Evolutionary conservation across 139 green algal species (phyloP).

Genomic region (Chlorella sp.): DNA sequence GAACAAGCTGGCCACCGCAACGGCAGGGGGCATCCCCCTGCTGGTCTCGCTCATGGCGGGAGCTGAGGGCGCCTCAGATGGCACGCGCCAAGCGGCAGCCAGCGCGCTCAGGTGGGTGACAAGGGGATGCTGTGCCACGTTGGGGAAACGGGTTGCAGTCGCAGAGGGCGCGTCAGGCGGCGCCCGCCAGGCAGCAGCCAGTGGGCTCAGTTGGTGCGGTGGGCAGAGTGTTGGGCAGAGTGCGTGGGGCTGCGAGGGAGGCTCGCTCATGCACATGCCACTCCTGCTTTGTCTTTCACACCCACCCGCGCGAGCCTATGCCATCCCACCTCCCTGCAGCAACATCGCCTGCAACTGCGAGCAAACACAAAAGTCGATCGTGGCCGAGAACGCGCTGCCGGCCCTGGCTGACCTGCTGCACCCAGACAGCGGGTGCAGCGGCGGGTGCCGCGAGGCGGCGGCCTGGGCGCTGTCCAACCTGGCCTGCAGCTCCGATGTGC

Average conservation of each 20-base stretch:
- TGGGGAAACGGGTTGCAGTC: no score
- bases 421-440: neutral
- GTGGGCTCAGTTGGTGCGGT: neutral
- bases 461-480: slow-evolving; percentile 40
- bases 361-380: slow-evolving; percentile 24
- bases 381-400: slow-evolving; percentile 14
- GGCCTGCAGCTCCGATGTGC: slow-evolving; percentile 20
- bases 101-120: no score
- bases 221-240: neutral
- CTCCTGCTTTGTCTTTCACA: neutral
- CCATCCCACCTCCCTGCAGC: neutral
- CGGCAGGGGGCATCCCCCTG: slow-evolving; percentile 28
- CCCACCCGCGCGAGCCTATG: neutral
- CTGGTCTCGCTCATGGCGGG: slow-evolving; percentile 17
- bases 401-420: slow-evolving; percentile 21
- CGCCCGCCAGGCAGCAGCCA: slow-evolving; percentile 15
- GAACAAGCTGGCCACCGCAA: slow-evolving; percentile 21
- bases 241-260: neutral
- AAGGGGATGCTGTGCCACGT: no score
- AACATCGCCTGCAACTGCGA: slow-evolving; percentile 43
- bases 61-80: neutral
- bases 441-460: slow-evolving; percentile 14
- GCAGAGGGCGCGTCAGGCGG: no score
- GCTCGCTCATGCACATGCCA: neutral
- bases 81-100: neutral